Percentiles rank a stretch among this genome's conserved stretches.
These are phyloP conservation scores for Lecanoromycetidae sp. DNA, from an alignment of 2,329 filamentous ascomycete genomes.

Conservation along the genomic window DNA sequence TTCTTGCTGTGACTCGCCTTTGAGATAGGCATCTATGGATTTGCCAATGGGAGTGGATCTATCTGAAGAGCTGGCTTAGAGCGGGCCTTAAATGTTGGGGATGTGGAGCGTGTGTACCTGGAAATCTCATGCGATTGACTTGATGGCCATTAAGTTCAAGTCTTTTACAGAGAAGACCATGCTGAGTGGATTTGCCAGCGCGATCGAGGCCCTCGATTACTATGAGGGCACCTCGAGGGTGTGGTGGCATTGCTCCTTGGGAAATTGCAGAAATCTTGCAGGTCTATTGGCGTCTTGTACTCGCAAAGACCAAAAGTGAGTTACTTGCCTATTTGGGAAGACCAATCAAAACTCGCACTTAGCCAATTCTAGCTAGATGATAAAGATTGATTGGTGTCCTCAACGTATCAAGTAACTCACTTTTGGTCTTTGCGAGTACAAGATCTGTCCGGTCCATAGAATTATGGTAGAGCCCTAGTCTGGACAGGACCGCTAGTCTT, in stretches of 20 bases:
- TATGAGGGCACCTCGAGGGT: conserved; percentile 55
- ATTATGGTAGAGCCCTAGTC: too few species aligned
- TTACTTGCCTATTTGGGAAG: too few species aligned
- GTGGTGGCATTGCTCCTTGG: conserved; percentile 4
- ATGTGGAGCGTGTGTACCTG: conserved; percentile 36
- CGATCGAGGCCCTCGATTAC: conserved; percentile 82
- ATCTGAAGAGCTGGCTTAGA: conserved; percentile 47
- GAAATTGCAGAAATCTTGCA: too few species aligned
- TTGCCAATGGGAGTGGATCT: conserved; percentile 72
- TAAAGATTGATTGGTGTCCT: too few species aligned
- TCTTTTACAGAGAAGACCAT: conserved; percentile 49
- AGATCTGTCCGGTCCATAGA: too few species aligned
- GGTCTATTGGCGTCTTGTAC: too few species aligned
- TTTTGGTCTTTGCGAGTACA: too few species aligned
- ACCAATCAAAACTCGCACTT: too few species aligned
- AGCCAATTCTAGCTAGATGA: too few species aligned
- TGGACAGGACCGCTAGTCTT: too few species aligned
- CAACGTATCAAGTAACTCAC: too few species aligned
- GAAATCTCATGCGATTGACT: conserved; percentile 53
- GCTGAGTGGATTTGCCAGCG: conserved; percentile 88
- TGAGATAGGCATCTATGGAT: conserved; percentile 76
- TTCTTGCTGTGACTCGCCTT: conserved; percentile 58
- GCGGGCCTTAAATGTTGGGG: background rate
- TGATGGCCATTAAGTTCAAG: conserved; percentile 40
- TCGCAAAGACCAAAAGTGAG: too few species aligned